These are phyloP conservation scores for Salix dunnii DNA, from an alignment of 345 rosid species.

Conservation along the genomic window DNA sequence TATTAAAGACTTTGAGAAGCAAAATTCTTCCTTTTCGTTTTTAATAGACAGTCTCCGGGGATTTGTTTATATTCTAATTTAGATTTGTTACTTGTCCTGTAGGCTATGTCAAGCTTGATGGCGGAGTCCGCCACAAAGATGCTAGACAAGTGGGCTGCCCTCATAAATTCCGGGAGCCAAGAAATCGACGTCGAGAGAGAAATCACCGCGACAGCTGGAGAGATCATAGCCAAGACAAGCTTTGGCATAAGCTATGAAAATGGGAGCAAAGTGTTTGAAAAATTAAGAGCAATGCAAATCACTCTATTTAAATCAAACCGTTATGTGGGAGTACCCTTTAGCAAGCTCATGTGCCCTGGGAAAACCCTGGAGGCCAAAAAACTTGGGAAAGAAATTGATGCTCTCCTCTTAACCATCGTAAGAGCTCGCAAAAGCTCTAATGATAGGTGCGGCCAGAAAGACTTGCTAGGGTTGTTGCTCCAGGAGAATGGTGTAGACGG, in stretches of 20 bases:
- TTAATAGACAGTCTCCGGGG: neutral
- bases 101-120: slow-evolving; percentile 84
- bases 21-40: neutral
- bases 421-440: slow-evolving; percentile 33
- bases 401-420: slow-evolving; percentile 55
- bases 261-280: slow-evolving; percentile 55
- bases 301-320: slow-evolving; percentile 73
- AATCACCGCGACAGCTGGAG: slow-evolving; percentile 64
- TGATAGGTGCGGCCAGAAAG: slow-evolving; percentile 21
- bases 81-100: neutral
- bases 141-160: slow-evolving; percentile 61
- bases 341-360: slow-evolving; percentile 46
- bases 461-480: slow-evolving; percentile 62
- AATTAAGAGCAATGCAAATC: slow-evolving; percentile 68
- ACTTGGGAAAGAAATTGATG: slow-evolving; percentile 73
- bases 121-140: slow-evolving; percentile 67
- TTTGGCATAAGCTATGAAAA: slow-evolving; percentile 62
- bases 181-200: slow-evolving; percentile 73
- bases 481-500: slow-evolving; percentile 34
- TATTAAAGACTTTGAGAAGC: neutral
- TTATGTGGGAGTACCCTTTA: slow-evolving; percentile 80
- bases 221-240: slow-evolving; percentile 81
- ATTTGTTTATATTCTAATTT: neutral
- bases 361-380: slow-evolving; percentile 48
- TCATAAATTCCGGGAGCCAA: slow-evolving; percentile 40